A percentile compares a stretch with the other conserved stretches of the same genome.
Conservation (phyloP, 345 rosid species). For the Turnera subulata region DNA sequence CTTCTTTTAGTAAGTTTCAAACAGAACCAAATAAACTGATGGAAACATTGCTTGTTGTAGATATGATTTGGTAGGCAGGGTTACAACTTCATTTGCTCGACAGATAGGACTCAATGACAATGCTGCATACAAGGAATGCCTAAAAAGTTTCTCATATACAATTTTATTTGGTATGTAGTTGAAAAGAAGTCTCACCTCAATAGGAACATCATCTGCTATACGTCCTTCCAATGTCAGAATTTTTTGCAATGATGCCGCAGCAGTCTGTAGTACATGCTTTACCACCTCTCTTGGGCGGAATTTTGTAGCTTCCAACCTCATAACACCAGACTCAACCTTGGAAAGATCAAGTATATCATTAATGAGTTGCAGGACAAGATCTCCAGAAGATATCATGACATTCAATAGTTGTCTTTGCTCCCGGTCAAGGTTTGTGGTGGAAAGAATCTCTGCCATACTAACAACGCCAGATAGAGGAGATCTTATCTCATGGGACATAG, state of each 20-base stretch:
- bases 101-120: too few relatives aligned
- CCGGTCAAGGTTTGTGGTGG: constrained; percentile 62
- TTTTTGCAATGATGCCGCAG: constrained; percentile 86
- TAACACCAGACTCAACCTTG: constrained; percentile 97
- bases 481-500: constrained; percentile 98
- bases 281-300: constrained; percentile 92
- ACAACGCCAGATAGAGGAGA: constrained; percentile 92
- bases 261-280: constrained; percentile 90
- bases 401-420: constrained; percentile 74
- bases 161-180: background rate
- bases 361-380: constrained; percentile 87
- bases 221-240: constrained; percentile 74
- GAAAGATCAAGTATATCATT: constrained; percentile 97
- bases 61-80: too few relatives aligned
- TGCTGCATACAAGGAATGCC: too few relatives aligned
- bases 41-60: too few relatives aligned
- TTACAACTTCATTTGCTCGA: too few relatives aligned
- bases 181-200: constrained; percentile 44
- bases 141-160: background rate
- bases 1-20: too few relatives aligned
- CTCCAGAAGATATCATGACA: constrained; percentile 97
- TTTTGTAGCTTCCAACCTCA: constrained; percentile 94
- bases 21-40: too few relatives aligned
- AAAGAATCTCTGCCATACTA: constrained; percentile 94
- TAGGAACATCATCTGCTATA: constrained; percentile 83